These are phyloP conservation scores for Venturia oleaginea DNA, from an alignment of 2,329 filamentous ascomycete genomes.

Conservation along the genomic window DNA sequence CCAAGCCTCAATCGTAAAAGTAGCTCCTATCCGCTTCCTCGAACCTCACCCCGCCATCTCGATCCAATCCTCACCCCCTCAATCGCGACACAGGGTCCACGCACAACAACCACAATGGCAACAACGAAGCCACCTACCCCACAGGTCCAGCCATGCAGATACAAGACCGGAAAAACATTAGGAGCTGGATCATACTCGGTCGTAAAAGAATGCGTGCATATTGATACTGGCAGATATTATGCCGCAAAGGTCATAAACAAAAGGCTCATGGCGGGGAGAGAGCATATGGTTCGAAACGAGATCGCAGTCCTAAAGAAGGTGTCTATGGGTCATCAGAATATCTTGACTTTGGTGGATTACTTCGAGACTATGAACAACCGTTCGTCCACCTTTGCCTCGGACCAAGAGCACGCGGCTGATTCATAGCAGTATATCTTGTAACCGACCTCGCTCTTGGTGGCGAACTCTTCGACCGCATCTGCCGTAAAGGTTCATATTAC, in stretches of 20 bases:
- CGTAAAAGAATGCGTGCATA: constrained; percentile 97
- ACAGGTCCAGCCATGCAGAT: constrained; percentile 29
- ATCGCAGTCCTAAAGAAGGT: constrained; percentile 95
- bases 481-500: constrained; percentile 96
- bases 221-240: constrained; percentile 95
- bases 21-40: neutral
- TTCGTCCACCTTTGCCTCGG: constrained; percentile 29
- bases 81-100: neutral
- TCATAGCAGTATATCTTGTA: constrained; percentile 69
- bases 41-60: neutral
- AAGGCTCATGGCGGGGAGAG: constrained; percentile 88
- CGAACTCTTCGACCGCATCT: constrained; percentile 97
- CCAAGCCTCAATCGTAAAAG: neutral
- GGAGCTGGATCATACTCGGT: constrained; percentile 96
- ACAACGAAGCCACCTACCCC: neutral
- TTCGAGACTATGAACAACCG: constrained; percentile 99
- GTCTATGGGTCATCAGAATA: constrained; percentile 99
- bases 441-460: constrained; percentile 93
- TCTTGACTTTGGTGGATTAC: constrained; percentile 94
- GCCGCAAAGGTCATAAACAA: constrained; percentile 99
- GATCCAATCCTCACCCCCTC: neutral
- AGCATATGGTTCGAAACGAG: constrained; percentile 99
- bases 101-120: neutral
- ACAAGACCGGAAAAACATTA: constrained; percentile 97
- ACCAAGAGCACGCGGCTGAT: constrained; percentile 4